These are phyloP conservation scores for Agrocybe pediades DNA, from an alignment of 768 basidiomycete genomes.

Conservation along the genomic window DNA sequence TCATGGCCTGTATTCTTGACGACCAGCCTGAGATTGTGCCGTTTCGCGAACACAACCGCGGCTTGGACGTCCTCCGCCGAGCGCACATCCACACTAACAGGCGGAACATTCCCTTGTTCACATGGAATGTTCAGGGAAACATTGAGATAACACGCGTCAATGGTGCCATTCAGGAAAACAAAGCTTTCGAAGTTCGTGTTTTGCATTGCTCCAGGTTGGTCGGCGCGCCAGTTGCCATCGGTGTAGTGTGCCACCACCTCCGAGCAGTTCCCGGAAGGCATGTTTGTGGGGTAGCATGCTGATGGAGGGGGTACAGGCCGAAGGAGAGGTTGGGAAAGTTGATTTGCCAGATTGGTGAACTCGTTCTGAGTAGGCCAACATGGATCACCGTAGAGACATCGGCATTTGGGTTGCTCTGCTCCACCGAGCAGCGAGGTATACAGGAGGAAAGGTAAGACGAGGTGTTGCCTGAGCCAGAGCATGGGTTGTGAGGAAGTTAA, in stretches of 20 bases:
- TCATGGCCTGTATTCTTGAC: constrained; percentile 45
- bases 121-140: constrained; percentile 40
- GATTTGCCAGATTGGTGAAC: constrained; percentile 32
- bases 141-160: constrained; percentile 54
- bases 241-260: constrained; percentile 25
- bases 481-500: too few species aligned
- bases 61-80: constrained; percentile 39
- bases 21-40: constrained; percentile 36
- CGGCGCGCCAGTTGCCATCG: constrained; percentile 41
- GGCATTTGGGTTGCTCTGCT: constrained; percentile 24
- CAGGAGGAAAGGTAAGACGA: neutral
- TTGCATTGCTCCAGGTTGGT: constrained; percentile 42
- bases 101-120: constrained; percentile 44
- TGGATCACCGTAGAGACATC: constrained; percentile 38
- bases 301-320: constrained; percentile 40
- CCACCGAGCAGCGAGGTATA: neutral
- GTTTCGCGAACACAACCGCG: constrained; percentile 36
- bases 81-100: constrained; percentile 41
- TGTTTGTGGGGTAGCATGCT: constrained; percentile 38
- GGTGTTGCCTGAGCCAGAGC: neutral
- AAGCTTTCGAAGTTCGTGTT: constrained; percentile 28
- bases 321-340: constrained; percentile 46
- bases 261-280: constrained; percentile 40
- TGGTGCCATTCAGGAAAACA: constrained; percentile 43
- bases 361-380: constrained; percentile 44